Evolutionary conservation across 306 rosid genomes (phyloP), one percentile per base, ranked within the genome.

Genomic region (Hylodesmum podocarpum): DNA sequence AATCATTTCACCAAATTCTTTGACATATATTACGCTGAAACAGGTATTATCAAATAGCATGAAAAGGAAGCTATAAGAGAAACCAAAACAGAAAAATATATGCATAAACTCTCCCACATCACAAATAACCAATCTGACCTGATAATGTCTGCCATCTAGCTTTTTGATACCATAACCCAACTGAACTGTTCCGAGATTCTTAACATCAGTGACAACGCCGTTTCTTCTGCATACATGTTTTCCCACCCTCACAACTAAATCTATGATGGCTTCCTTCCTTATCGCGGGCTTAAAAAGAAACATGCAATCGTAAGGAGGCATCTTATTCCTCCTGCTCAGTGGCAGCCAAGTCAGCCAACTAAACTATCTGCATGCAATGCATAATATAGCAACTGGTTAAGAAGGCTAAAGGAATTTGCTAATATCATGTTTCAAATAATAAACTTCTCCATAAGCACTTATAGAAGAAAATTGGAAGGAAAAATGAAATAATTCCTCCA

Each of bases 81-180:
- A 15, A 14, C 14, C 11, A 18, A 40, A 39, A 24, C 9, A 36
- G 10, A 22, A 59, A 28, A 22, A 19, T 4, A 47, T 22, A 47
- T 9, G 67, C 36, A 78, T 28, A 51, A 15, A 40, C 19, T 5
- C 1, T 31, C 6, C 22, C 8, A 27, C 39, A 49, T 33, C 73
- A 33, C 4, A 18, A 51, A 33, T 10, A 46, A 27, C 1, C 16
- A 46, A 55, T 2, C 75, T 74, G 18, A 94, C 97, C 99, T 95
- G 90, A 79, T 34, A 95, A 74, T 73, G 87, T 63, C 97, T 84
- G 27, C 99, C 99, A 73, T 95, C 99, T 27, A 89, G 93, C 86
- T 95, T 95, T 81, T 83, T 92, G 15, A 95, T 75, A 19, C 97
- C 99, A 75, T 95, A 95, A 44, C 97, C 97, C 84, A 95, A 82